Evolutionary conservation across 768 basidiomycete genomes (phyloP).

Genomic region (Fibroporia radiculosa): DNA sequence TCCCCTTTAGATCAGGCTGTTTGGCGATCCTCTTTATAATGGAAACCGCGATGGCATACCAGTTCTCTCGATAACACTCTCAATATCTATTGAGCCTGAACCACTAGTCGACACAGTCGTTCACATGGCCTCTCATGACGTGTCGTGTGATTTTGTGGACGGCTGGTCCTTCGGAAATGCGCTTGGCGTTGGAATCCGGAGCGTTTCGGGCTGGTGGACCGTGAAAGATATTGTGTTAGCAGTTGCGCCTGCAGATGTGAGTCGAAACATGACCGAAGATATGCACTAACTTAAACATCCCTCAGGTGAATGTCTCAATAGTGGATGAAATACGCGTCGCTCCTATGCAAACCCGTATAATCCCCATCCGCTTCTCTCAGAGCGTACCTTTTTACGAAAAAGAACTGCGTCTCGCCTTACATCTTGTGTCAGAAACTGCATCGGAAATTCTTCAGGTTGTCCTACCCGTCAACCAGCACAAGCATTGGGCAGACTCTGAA

Average conservation of each 20-base stretch:
- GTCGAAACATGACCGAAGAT: slow-evolving; percentile 13
- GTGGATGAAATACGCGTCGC: slow-evolving; percentile 33
- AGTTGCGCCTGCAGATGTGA: neutral
- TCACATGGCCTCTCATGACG: slow-evolving; percentile 44
- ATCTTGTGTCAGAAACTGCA: slow-evolving; percentile 17
- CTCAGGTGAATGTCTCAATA: slow-evolving; percentile 1
- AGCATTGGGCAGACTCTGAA: slow-evolving; percentile 30
- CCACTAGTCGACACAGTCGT: slow-evolving; percentile 21
- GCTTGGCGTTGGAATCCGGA: slow-evolving; percentile 56
- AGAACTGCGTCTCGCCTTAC: slow-evolving; percentile 32
- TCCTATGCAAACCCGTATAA: slow-evolving; percentile 53
- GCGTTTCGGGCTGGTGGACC: slow-evolving; percentile 48
- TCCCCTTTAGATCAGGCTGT: slow-evolving; percentile 60
- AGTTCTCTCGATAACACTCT: slow-evolving; percentile 46
- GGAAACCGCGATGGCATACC: slow-evolving; percentile 34
- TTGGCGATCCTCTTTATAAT: slow-evolving; percentile 58
- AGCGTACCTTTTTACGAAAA: slow-evolving; percentile 27
- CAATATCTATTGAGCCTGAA: slow-evolving; percentile 37
- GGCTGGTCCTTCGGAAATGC: slow-evolving; percentile 71
- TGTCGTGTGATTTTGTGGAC: slow-evolving; percentile 62
- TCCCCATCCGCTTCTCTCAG: slow-evolving; percentile 47
- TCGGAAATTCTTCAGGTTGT: slow-evolving; percentile 24
- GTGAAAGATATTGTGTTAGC: slow-evolving; percentile 25
- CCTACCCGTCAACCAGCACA: slow-evolving; percentile 40
- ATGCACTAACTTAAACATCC: neutral